Evolutionary conservation across 75 land plant species (phyloP).

Genomic region (Cupressus sempervirens): DNA sequence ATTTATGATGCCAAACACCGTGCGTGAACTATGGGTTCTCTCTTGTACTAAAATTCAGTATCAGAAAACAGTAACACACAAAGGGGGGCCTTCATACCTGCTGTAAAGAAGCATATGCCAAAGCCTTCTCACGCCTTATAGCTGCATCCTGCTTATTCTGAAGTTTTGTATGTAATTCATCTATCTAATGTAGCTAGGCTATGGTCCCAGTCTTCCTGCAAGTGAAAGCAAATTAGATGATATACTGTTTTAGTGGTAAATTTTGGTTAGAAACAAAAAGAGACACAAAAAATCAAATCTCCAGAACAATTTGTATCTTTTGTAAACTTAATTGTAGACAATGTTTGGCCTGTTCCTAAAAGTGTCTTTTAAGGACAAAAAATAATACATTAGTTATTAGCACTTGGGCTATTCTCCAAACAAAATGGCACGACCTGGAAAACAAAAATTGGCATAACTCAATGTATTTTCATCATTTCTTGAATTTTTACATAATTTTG

Average conservation of each 20-base stretch:
- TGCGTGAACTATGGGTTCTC: not conserved
- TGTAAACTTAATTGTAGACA: not conserved
- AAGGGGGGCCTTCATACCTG: slow-evolving; percentile 23
- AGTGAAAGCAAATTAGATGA: not conserved
- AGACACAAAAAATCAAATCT: not conserved
- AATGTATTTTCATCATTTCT: too few species aligned
- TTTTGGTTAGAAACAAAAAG: not conserved
- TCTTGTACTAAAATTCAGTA: not conserved
- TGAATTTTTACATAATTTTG: too few species aligned
- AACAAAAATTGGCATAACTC: too few species aligned
- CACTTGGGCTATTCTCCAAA: too few species aligned
- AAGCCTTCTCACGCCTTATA: slow-evolving; percentile 37
- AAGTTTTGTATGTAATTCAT: slow-evolving; percentile 34
- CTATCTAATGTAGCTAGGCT: slow-evolving; percentile 25
- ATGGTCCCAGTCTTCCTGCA: slow-evolving; percentile 33
- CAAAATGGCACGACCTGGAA: too few species aligned
- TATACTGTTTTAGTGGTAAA: not conserved
- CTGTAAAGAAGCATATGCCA: slow-evolving; percentile 47
- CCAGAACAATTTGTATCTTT: not conserved
- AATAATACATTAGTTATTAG: not conserved
- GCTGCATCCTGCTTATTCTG: slow-evolving; percentile 45
- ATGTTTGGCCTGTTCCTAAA: not conserved
- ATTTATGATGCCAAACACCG: not conserved
- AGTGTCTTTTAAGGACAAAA: not conserved
- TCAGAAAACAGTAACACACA: not conserved